Conservation (phyloP, 2,329 filamentous ascomycete species). For the Calonectria montana region DNA sequence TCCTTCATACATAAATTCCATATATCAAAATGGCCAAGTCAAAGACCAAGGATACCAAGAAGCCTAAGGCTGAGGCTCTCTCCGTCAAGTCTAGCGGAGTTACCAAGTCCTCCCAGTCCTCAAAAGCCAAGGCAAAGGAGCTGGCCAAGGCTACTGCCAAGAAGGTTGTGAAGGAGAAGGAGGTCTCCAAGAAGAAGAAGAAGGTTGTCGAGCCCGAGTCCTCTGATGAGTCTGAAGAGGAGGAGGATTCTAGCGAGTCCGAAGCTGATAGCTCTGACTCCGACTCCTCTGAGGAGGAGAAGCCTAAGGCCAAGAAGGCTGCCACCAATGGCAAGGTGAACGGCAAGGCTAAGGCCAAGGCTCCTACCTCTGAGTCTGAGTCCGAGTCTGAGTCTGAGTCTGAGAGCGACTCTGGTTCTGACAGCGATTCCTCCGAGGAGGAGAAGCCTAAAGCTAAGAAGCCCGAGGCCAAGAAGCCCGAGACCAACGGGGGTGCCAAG, state of each 20-base stretch:
- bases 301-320: slow-evolving; percentile 43
- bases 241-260: slow-evolving; percentile 41
- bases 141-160: slow-evolving; percentile 71
- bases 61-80: slow-evolving; percentile 64
- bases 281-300: slow-evolving; percentile 52
- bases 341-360: slow-evolving; percentile 41
- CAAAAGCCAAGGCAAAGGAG: slow-evolving; percentile 76
- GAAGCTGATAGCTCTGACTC: slow-evolving; percentile 44
- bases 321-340: slow-evolving; percentile 44
- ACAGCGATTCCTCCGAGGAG: slow-evolving; percentile 52
- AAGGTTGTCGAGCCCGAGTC: slow-evolving; percentile 57
- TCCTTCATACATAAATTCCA: slow-evolving; percentile 24
- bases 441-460: slow-evolving; percentile 48
- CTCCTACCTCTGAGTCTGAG: slow-evolving; percentile 38
- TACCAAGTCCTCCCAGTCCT: slow-evolving; percentile 73
- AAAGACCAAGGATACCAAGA: slow-evolving; percentile 68
- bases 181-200: slow-evolving; percentile 61
- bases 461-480: slow-evolving; percentile 45
- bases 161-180: slow-evolving; percentile 57
- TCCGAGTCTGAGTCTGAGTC: slow-evolving; percentile 49
- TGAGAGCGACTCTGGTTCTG: slow-evolving; percentile 47
- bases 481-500: slow-evolving; percentile 43
- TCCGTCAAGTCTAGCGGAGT: slow-evolving; percentile 74
- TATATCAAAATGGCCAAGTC: slow-evolving; percentile 71
- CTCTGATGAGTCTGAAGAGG: slow-evolving; percentile 48